Evolutionary conservation across 2,329 filamentous ascomycete genomes (phyloP).

Genomic region (Escovopsis sp.): DNA sequence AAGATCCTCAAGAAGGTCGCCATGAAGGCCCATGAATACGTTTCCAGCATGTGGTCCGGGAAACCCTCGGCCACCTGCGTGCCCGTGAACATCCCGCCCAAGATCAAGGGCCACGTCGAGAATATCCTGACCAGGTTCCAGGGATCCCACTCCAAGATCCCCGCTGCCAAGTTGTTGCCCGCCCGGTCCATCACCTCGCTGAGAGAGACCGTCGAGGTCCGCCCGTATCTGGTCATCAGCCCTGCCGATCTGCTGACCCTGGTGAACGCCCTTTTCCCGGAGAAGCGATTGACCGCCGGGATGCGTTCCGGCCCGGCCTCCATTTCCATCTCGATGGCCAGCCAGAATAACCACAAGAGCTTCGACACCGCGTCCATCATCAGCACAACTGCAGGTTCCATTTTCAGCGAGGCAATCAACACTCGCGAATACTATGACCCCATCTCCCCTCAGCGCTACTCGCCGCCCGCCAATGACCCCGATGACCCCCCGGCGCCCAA

Average conservation of each 20-base stretch:
- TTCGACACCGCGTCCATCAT: constrained; percentile 56
- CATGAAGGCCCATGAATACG: constrained; percentile 62
- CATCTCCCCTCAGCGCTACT: constrained; percentile 38
- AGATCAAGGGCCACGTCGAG: constrained; percentile 55
- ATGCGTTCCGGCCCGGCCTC: constrained; percentile 53
- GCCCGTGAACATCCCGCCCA: constrained; percentile 35
- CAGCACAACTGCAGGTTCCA: constrained; percentile 58
- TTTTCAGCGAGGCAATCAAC: constrained; percentile 54
- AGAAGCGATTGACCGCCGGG: constrained; percentile 47
- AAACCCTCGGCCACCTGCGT: constrained; percentile 41
- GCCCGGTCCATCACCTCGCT: constrained; percentile 59
- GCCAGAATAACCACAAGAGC: constrained; percentile 30
- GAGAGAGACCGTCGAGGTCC: constrained; percentile 62
- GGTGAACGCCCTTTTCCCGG: constrained; percentile 72
- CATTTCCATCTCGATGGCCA: constrained; percentile 48
- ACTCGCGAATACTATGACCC: constrained; percentile 47
- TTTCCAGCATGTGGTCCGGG: constrained; percentile 62
- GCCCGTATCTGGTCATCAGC: constrained; percentile 66
- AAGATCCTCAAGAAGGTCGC: constrained; percentile 69
- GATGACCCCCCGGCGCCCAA: constrained; percentile 28
- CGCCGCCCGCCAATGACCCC: constrained; percentile 34
- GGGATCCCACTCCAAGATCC: constrained; percentile 32
- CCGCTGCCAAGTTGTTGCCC: constrained; percentile 46
- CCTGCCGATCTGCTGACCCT: constrained; percentile 66
- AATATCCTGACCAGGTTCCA: constrained; percentile 54